These are phyloP conservation scores for Moniliophthora roreri DNA, from an alignment of 1,284 basidiomycete genomes.

Conservation along the genomic window DNA sequence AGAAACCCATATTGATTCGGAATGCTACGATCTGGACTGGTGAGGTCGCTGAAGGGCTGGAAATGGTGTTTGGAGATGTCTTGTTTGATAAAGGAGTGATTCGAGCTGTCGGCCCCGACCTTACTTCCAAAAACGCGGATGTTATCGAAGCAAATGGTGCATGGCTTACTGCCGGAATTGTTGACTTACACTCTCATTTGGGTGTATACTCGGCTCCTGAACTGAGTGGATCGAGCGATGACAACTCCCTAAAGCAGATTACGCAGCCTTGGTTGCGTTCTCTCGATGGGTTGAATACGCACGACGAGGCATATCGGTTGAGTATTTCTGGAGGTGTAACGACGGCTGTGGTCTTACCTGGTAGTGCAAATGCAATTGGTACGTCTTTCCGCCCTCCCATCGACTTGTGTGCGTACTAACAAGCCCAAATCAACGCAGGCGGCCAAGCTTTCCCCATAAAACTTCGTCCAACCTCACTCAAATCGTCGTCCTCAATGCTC, in stretches of 20 bases:
- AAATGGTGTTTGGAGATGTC: constrained; percentile 61
- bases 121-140: constrained; percentile 18
- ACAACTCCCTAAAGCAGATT: constrained; percentile 42
- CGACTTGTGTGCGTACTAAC: neutral
- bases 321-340: constrained; percentile 48
- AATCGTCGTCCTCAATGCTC: constrained; percentile 55
- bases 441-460: constrained; percentile 73
- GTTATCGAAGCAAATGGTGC: constrained; percentile 47
- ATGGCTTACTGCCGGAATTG: constrained; percentile 63
- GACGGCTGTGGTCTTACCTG: constrained; percentile 44
- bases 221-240: constrained; percentile 50
- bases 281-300: constrained; percentile 48
- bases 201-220: constrained; percentile 62
- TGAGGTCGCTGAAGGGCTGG: constrained; percentile 46
- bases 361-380: constrained; percentile 63
- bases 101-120: constrained; percentile 36
- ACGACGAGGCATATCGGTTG: constrained; percentile 46
- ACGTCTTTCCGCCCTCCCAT: neutral
- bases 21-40: constrained; percentile 88
- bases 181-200: constrained; percentile 79
- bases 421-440: constrained; percentile 35
- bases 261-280: constrained; percentile 13
- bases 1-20: constrained; percentile 58
- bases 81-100: constrained; percentile 56
- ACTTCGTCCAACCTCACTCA: constrained; percentile 51